phyloP scores from a whole-genome alignment of 202 grass and related monocot genomes.

The Miscanthus sacchariflorus region DNA sequence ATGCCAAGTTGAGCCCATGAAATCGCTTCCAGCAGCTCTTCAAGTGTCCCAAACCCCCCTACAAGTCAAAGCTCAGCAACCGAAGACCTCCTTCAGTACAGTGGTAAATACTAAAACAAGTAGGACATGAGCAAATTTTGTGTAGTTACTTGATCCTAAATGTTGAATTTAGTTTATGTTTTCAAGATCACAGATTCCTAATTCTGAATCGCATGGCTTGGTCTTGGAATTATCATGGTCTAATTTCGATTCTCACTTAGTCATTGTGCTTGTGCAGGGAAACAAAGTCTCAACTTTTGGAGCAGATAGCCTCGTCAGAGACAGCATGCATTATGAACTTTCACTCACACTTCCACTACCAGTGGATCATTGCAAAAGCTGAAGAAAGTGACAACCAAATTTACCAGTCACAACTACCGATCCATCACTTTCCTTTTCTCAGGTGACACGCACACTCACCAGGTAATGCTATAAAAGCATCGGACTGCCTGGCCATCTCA shows the following conservation, averaged over 20 bases:
- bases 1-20: conserved; percentile 78
- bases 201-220: not conserved
- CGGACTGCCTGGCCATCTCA: conserved; percentile 70
- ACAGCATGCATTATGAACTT: conserved; percentile 41
- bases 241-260: conserved; percentile 6
- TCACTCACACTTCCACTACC: conserved; percentile 26
- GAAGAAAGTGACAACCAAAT: conserved; percentile 30
- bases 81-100: not conserved
- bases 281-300: not conserved
- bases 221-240: not conserved
- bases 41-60: conserved; percentile 74
- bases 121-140: not conserved
- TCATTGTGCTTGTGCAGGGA: not conserved
- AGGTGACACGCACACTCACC: conserved; percentile 51
- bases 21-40: conserved; percentile 71
- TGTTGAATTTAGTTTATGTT: not conserved
- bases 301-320: conserved; percentile 28
- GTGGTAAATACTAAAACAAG: not conserved
- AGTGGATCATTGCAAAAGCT: conserved; percentile 22
- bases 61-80: conserved; percentile 17
- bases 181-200: not conserved
- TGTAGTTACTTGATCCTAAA: not conserved
- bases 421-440: conserved; percentile 18
- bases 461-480: conserved; percentile 79
- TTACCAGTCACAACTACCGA: conserved; percentile 30